Evolutionary conservation across 2,329 filamentous ascomycete species (phyloP).

Genomic region (Aureobasidium namibiae): DNA sequence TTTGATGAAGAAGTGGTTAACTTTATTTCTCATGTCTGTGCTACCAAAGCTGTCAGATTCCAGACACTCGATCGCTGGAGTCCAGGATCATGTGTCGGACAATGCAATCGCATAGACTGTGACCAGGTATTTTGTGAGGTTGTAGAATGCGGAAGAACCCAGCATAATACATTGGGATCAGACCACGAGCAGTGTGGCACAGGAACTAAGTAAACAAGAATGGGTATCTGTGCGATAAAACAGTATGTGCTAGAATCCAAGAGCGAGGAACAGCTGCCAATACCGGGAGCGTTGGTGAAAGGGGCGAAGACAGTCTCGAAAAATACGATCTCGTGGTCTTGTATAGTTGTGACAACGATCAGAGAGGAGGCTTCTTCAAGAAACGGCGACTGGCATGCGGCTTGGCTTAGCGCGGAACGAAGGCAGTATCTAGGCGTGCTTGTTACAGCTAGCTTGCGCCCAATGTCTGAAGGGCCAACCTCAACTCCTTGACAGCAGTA

Average conservation of each 20-base stretch:
- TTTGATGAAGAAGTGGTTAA: no score
- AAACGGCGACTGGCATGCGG: neutral
- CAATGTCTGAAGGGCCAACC: conserved; percentile 61
- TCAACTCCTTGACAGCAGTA: conserved; percentile 80
- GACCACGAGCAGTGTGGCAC: neutral
- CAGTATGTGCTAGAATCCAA: neutral
- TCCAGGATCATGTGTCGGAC: no score
- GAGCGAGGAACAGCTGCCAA: neutral
- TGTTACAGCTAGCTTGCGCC: conserved; percentile 47
- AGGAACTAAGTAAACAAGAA: neutral
- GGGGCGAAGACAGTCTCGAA: neutral
- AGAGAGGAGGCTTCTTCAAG: neutral
- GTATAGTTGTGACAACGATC: neutral
- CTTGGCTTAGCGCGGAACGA: neutral
- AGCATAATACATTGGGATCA: neutral
- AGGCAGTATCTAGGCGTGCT: neutral
- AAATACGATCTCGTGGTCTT: neutral
- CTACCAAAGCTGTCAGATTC: no score
- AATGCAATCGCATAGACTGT: no score
- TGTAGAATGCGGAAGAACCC: neutral
- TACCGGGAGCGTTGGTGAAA: neutral
- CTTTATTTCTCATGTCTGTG: no score
- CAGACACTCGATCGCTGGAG: no score
- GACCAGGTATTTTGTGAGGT: neutral
- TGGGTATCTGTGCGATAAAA: neutral